Conservation (phyloP, 2,329 filamentous ascomycete genomes). For the Didymellaceae sp. region DNA sequence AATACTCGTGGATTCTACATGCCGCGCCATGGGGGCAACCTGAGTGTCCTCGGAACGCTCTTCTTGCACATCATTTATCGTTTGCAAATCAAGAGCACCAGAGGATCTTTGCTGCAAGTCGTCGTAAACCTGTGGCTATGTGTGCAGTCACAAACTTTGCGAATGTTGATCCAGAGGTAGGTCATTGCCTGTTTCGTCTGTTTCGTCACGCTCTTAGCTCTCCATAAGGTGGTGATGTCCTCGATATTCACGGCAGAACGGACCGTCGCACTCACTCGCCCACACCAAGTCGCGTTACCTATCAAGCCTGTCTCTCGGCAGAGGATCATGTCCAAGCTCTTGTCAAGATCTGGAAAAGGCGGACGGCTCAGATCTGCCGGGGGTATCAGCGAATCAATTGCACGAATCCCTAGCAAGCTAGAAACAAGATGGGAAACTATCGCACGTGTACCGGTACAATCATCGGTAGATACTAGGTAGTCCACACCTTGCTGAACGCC, state of each 20-base stretch:
- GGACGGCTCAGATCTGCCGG: constrained; percentile 18
- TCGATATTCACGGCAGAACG: constrained; percentile 17
- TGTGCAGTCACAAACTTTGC: neutral
- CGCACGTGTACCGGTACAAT: neutral
- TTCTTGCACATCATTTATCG: constrained; percentile 6
- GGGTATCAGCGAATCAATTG: neutral
- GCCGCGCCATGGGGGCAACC: constrained; percentile 14
- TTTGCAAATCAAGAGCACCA: constrained; percentile 17
- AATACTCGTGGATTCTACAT: too few species aligned
- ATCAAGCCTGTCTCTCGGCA: neutral
- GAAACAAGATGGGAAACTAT: neutral
- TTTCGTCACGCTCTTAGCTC: constrained; percentile 1
- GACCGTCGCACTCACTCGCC: too few species aligned
- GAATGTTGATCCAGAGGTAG: constrained; percentile 10
- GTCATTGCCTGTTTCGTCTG: constrained; percentile 1
- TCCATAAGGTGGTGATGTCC: constrained; percentile 7
- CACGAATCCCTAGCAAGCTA: neutral
- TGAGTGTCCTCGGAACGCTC: constrained; percentile 19
- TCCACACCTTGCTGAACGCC: too few species aligned
- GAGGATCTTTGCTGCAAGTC: neutral
- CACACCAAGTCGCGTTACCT: too few species aligned
- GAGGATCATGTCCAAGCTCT: constrained; percentile 3
- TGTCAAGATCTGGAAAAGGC: constrained; percentile 16
- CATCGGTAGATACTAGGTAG: too few species aligned
- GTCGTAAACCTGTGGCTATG: constrained; percentile 2